Percentiles rank a stretch among this genome's conserved stretches.
Conservation (phyloP, 371 early-diverging fungal species). For the Mucor racemosus region DNA sequence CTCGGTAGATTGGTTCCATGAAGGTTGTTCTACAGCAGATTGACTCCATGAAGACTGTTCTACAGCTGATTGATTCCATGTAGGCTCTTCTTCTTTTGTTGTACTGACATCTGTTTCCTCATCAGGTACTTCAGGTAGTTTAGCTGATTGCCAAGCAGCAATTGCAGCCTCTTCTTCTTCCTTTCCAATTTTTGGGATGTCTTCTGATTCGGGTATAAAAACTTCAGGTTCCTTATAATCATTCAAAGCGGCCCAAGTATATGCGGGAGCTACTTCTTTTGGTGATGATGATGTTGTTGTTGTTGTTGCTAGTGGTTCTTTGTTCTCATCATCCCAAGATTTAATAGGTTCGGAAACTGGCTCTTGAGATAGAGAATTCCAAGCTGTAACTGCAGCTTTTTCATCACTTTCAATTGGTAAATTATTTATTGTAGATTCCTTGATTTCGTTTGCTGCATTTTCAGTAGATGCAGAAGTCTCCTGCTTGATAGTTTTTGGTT, state of each 20-base stretch:
- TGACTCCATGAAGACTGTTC: neutral
- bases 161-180: slow-evolving; percentile 9
- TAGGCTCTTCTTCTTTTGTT: neutral
- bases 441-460: neutral
- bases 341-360: neutral
- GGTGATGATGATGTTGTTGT: neutral
- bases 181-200: neutral
- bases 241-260: neutral
- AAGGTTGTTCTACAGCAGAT: neutral
- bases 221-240: neutral
- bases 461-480: neutral
- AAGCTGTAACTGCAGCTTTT: neutral
- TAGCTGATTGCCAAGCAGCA: neutral
- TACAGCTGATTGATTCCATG: neutral
- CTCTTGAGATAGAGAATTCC: neutral
- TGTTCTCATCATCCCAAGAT: neutral
- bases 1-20: neutral
- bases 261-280: neutral
- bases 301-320: neutral
- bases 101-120: neutral
- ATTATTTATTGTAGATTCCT: neutral
- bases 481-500: neutral
- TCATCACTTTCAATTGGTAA: neutral
- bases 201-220: neutral
- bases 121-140: neutral